Base-by-base conservation (phyloP, 805 yeast genomes). In the Aciculoconidium aculeatum region DNA sequence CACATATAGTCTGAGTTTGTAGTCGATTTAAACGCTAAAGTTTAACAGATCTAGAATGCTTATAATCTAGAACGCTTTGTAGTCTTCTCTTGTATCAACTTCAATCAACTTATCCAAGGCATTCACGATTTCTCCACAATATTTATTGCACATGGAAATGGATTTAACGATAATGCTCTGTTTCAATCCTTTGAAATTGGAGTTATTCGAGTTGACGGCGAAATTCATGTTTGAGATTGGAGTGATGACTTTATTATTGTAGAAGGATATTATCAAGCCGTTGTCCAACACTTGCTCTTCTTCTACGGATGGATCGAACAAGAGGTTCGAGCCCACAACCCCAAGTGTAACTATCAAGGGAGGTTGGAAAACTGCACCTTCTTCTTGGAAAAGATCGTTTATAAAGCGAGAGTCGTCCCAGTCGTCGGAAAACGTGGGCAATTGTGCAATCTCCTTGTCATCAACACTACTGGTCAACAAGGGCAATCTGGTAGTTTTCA, bases 351-450 rank as follows among this genome's bases (percentile, higher is more conserved):
- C 75, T 21, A 84, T 59, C 11, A 90, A 54, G 0, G 96, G 95
- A 0, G 94, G 90, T 25, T 71, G 67, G 55, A 74, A 74, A 2
- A 25, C 27, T 1, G 55, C 44, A 17, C 51, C 48, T 1, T 55
- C 44, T 1, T 55, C 44, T 11, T 36, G 35, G 19, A 42, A 38
- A 14, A 55, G 44, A 3, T 61, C 55, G 10, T 70, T 65, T 17
- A 81, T 56, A 21, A 47, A 67, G 32, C 41, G 65, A 15, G 79
- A 74, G 36, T 60, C 63, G 45, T 65, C 80, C 88, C 82, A 90
- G 42, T 86, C 95, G 46, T 88, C 96, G 22, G 88, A 77, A 45
- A 90, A 88, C 0, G 85, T 80, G 1, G 96, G 96, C 39, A 83
- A 79, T 53, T 88, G 96, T 49, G 81, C 95, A 12, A 85, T 73